A percentile compares a stretch with the other conserved stretches of the same genome.
Conservation (phyloP, 2,329 filamentous ascomycete genomes). For the Aspergillus eucalypticola region DNA sequence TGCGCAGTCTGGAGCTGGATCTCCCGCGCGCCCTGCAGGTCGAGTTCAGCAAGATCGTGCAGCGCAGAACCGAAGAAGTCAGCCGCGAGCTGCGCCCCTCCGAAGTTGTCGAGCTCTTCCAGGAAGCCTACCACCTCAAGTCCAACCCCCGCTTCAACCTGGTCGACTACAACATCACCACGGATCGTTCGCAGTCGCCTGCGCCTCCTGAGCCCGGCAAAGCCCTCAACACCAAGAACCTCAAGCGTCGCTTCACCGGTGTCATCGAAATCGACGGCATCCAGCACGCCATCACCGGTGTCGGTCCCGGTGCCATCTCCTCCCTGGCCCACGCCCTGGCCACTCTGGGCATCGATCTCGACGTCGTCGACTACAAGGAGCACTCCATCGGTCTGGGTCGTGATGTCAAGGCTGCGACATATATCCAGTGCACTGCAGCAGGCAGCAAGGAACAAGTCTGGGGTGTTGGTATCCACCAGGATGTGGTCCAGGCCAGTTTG, state of each 20-base stretch:
- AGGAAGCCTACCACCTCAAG: conserved; percentile 80
- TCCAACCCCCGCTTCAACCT: conserved; percentile 82
- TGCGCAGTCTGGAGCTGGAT: conserved; percentile 84
- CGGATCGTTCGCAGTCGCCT: conserved; percentile 77
- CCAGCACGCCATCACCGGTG: conserved; percentile 76
- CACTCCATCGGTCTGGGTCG: conserved; percentile 82
- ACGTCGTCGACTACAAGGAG: conserved; percentile 94
- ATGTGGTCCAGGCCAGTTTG: conserved; percentile 86
- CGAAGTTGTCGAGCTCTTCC: conserved; percentile 87
- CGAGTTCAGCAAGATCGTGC: conserved; percentile 85
- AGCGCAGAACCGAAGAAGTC: conserved; percentile 74
- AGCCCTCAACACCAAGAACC: conserved; percentile 73
- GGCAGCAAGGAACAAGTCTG: conserved; percentile 58
- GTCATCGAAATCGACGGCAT: conserved; percentile 78
- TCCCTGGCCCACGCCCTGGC: conserved; percentile 80
- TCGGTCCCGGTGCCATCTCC: conserved; percentile 88
- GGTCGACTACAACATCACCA: conserved; percentile 86
- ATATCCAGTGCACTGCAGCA: conserved; percentile 80
- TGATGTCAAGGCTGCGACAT: conserved; percentile 89
- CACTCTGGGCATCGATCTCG: conserved; percentile 77
- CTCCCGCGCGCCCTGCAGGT: conserved; percentile 89
- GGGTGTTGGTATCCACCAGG: conserved; percentile 70
- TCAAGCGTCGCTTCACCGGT: conserved; percentile 80
- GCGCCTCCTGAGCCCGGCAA: conserved; percentile 67
- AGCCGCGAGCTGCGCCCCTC: conserved; percentile 79